These are phyloP conservation scores for Tuber melanosporum DNA, from an alignment of 495 filamentous ascomycete species.

Conservation along the genomic window DNA sequence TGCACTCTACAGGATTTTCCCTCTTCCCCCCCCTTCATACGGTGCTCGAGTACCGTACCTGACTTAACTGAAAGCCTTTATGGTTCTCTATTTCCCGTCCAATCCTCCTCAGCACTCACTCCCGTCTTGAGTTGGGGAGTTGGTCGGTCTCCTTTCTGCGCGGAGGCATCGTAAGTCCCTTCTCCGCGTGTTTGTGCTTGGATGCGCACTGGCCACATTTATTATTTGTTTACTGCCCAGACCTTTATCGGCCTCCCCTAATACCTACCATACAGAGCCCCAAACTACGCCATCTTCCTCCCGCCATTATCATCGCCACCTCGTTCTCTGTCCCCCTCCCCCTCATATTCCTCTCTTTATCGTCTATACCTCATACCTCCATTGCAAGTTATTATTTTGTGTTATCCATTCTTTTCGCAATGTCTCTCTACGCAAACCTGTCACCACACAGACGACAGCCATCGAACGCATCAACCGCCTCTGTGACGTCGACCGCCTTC, in stretches of 20 bases:
- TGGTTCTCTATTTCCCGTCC: background rate
- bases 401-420: conserved; percentile 18
- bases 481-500: conserved; percentile 31
- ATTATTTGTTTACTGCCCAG: conserved; percentile 1
- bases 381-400: conserved; percentile 1
- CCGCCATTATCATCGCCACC: conserved; percentile 8
- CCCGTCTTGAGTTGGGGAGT: background rate
- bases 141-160: background rate
- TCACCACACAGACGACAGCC: conserved; percentile 40
- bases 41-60: background rate
- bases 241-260: background rate
- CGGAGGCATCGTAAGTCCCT: background rate
- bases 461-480: conserved; percentile 40
- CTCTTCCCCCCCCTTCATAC: background rate
- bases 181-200: background rate
- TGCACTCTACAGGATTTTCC: background rate
- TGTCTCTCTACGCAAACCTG: conserved; percentile 38
- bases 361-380: conserved; percentile 13
- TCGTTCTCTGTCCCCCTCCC: background rate
- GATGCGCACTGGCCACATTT: background rate
- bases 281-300: background rate
- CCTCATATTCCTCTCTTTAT: conserved; percentile 3
- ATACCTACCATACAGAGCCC: background rate
- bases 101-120: background rate
- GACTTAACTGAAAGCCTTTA: background rate